phyloP scores from a whole-genome alignment of 306 rosid genomes.

The Vigna hirtella region DNA sequence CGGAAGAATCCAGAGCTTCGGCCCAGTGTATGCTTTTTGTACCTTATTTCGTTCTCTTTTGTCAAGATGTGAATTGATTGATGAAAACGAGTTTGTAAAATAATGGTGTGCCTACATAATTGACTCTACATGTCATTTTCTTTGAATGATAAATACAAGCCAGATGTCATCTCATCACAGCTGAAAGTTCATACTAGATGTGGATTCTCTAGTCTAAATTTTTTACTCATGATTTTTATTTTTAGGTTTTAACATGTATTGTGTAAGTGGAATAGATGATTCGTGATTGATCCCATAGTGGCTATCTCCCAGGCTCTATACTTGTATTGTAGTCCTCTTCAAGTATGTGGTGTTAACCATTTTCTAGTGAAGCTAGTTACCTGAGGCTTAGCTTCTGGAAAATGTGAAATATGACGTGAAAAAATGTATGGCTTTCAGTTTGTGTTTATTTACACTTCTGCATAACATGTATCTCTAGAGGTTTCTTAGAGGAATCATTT shows the following conservation, averaged over 20 bases:
- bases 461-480: neutral
- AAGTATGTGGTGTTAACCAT: slow-evolving; percentile 10
- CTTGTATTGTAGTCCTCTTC: neutral
- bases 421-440: slow-evolving; percentile 8
- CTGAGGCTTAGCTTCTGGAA: slow-evolving; percentile 3
- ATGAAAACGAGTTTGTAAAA: neutral
- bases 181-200: neutral
- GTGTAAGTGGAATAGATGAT: neutral
- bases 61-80: slow-evolving; percentile 11
- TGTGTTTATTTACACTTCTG: slow-evolving; percentile 6
- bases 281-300: slow-evolving; percentile 3
- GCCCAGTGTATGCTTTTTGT: slow-evolving; percentile 81
- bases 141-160: slow-evolving; percentile 17
- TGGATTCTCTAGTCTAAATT: neutral
- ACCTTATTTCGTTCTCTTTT: slow-evolving; percentile 9
- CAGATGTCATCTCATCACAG: slow-evolving; percentile 20
- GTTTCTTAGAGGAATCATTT: neutral
- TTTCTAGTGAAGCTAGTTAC: neutral
- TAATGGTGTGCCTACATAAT: neutral
- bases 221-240: neutral
- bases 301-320: neutral
- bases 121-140: neutral
- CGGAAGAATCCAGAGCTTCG: slow-evolving; percentile 96
- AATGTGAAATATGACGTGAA: neutral
- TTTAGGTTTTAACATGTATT: slow-evolving; percentile 12